phyloP scores from a whole-genome alignment of 1,284 basidiomycete species.

The Ustilago loliicola region DNA sequence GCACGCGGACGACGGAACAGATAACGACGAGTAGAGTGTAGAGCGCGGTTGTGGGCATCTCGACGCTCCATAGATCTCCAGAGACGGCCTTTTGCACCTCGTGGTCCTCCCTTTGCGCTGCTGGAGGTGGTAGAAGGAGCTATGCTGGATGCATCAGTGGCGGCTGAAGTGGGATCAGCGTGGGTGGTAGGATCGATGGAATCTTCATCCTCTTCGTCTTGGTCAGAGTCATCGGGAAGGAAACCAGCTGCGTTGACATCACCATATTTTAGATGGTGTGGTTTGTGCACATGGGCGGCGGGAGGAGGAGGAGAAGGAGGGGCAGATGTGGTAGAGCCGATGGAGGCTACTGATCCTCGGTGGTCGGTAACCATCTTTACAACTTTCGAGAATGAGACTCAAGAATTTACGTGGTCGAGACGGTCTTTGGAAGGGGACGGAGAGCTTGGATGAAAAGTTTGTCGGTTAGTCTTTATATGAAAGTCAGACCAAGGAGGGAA shows the following conservation, averaged over 20 bases:
- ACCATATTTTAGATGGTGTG: slow-evolving; percentile 62
- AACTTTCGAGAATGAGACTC: no score
- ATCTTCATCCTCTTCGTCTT: slow-evolving; percentile 25
- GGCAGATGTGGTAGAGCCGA: slow-evolving; percentile 7
- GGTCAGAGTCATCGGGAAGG: slow-evolving; percentile 37
- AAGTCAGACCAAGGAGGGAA: not conserved
- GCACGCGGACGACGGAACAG: slow-evolving; percentile 59
- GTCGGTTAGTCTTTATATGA: not conserved
- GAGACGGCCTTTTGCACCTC: slow-evolving; percentile 44
- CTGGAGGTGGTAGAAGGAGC: slow-evolving; percentile 17
- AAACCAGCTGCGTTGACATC: slow-evolving; percentile 47
- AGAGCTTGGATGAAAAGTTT: not conserved
- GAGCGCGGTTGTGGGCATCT: slow-evolving; percentile 29
- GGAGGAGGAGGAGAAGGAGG: not conserved
- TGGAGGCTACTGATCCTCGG: slow-evolving; percentile 23
- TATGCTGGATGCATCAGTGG: slow-evolving; percentile 4
- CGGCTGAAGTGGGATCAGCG: not conserved
- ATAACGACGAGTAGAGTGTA: slow-evolving; percentile 56
- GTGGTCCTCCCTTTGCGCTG: slow-evolving; percentile 5
- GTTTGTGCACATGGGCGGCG: slow-evolving; percentile 18
- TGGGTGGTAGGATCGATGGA: not conserved
- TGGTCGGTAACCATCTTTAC: slow-evolving; percentile 27
- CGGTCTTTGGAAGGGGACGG: not conserved
- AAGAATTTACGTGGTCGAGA: not conserved
- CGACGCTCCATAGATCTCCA: slow-evolving; percentile 36